phyloP scores from a whole-genome alignment of 768 basidiomycete species.

The Coprinopsis cinerea region DNA sequence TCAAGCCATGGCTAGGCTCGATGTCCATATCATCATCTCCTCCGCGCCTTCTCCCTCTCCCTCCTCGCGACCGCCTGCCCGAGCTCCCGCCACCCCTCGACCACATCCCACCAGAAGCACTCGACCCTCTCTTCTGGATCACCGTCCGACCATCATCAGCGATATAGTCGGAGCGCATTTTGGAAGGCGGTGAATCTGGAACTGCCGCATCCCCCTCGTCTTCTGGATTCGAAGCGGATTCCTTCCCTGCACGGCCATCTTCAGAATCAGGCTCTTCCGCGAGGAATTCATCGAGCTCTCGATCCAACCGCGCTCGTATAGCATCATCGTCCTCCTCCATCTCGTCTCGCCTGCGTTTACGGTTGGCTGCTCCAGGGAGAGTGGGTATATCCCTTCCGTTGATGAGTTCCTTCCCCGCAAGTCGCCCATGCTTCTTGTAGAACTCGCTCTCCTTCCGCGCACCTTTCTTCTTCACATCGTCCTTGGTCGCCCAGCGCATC shows the following conservation, averaged over 20 bases:
- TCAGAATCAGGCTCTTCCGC: constrained; percentile 33
- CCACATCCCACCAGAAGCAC: too few species aligned
- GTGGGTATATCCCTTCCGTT: constrained; percentile 28
- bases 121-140: constrained; percentile 29
- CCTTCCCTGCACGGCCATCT: constrained; percentile 10
- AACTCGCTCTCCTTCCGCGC: constrained; percentile 71
- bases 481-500: constrained; percentile 70
- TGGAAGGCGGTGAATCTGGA: constrained; percentile 49
- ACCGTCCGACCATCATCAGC: constrained; percentile 44
- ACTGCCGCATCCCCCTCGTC: constrained; percentile 7
- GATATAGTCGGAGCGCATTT: constrained; percentile 66
- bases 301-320: constrained; percentile 45
- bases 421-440: constrained; percentile 66
- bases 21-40: constrained; percentile 12
- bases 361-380: background rate
- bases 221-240: constrained; percentile 4
- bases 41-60: constrained; percentile 13
- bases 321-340: constrained; percentile 29
- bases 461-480: constrained; percentile 75
- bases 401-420: constrained; percentile 56
- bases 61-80: constrained; percentile 30
- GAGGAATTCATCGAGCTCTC: constrained; percentile 67
- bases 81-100: constrained; percentile 16
- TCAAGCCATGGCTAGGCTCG: constrained; percentile 2
- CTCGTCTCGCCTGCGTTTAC: constrained; percentile 18